Conservation (phyloP, 192 early-diverging fungal species). For the Backusella australiensis region DNA sequence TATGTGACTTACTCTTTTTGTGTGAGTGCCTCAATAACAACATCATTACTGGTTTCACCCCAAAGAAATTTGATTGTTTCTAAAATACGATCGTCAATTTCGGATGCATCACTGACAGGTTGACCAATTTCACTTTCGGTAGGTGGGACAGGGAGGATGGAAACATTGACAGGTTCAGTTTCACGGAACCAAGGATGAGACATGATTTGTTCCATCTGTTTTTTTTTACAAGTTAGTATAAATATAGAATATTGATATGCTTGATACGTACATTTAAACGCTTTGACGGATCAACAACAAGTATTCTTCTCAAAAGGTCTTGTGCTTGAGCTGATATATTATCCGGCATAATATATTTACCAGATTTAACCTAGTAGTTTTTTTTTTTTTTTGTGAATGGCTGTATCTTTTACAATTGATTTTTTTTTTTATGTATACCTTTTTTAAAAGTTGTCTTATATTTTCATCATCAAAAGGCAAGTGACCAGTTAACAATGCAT, state of each 20-base stretch:
- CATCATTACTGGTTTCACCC: conserved; percentile 34
- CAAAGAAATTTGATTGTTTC: conserved; percentile 39
- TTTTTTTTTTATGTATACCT: conserved; percentile 41
- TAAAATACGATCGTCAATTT: conserved; percentile 36
- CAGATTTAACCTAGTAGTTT: conserved; percentile 37
- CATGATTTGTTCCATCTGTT: conserved; percentile 50
- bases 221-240: background rate
- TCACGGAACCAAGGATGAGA: conserved; percentile 48
- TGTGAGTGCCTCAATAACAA: conserved; percentile 24
- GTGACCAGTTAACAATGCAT: conserved; percentile 66
- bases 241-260: background rate
- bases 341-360: conserved; percentile 49
- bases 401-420: background rate
- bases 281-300: conserved; percentile 45
- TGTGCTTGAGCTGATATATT: conserved; percentile 45
- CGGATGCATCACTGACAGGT: conserved; percentile 23
- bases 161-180: conserved; percentile 29
- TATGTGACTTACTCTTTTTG: conserved; percentile 25
- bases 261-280: conserved; percentile 39
- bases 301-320: conserved; percentile 45
- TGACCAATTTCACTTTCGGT: conserved; percentile 32
- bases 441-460: conserved; percentile 59
- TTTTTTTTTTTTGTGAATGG: background rate
- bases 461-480: conserved; percentile 82
- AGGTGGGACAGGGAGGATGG: conserved; percentile 29